These are phyloP conservation scores for Atkinsonella texensis DNA, from an alignment of 2,329 filamentous ascomycete genomes.

Conservation along the genomic window DNA sequence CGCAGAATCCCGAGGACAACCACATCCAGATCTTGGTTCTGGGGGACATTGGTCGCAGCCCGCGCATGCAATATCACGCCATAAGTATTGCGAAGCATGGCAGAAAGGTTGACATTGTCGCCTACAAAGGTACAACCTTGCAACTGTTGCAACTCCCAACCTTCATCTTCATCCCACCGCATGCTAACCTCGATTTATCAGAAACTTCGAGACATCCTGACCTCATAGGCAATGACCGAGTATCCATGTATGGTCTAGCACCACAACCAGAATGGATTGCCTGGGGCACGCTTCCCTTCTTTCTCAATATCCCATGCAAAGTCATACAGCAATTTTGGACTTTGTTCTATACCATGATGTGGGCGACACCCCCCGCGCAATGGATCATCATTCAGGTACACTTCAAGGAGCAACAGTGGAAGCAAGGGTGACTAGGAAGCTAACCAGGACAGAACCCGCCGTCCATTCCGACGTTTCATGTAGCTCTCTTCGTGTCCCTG, in stretches of 20 bases:
- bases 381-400: constrained; percentile 76
- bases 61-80: constrained; percentile 97
- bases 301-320: constrained; percentile 70
- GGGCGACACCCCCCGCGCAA: constrained; percentile 58
- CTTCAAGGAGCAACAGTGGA: not conserved
- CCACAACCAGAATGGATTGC: constrained; percentile 55
- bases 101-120: constrained; percentile 70
- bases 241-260: constrained; percentile 59
- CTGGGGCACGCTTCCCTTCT: constrained; percentile 61
- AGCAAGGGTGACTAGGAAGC: not conserved
- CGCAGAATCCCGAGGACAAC: constrained; percentile 24
- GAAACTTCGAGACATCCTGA: constrained; percentile 77
- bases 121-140: constrained; percentile 56
- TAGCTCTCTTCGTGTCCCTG: constrained; percentile 61
- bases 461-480: constrained; percentile 77
- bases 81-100: constrained; percentile 79
- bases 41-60: constrained; percentile 89
- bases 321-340: constrained; percentile 70
- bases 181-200: constrained; percentile 12
- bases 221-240: constrained; percentile 53
- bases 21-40: constrained; percentile 75
- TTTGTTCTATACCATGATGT: constrained; percentile 61
- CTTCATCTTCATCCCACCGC: not conserved
- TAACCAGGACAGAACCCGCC: constrained; percentile 64
- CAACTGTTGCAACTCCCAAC: not conserved